phyloP scores from a whole-genome alignment of 345 rosid species.

The Acer saccharum region DNA sequence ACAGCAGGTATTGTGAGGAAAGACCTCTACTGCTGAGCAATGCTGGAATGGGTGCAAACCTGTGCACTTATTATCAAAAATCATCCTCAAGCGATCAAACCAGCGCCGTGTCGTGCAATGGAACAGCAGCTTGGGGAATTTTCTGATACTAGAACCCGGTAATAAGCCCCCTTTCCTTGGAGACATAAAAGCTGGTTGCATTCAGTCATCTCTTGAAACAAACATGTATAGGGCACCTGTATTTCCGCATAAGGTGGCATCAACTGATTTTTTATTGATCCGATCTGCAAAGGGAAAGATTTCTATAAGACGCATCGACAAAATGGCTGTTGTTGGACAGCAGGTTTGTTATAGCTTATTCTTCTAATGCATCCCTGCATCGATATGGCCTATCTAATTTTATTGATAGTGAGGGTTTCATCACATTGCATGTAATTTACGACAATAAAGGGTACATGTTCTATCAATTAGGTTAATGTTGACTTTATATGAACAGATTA shows the following conservation, averaged over 20 bases:
- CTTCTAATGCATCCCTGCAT: not conserved
- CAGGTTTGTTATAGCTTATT: conserved; percentile 60
- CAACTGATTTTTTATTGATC: conserved; percentile 87
- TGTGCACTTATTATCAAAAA: conserved; percentile 92
- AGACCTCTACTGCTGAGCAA: conserved; percentile 87
- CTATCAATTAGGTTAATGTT: not conserved
- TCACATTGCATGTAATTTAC: not conserved
- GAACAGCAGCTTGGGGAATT: conserved; percentile 65
- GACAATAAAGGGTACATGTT: not conserved
- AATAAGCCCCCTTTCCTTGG: conserved; percentile 98
- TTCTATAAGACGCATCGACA: conserved; percentile 87
- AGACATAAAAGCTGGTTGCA: conserved; percentile 76
- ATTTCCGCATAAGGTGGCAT: conserved; percentile 78
- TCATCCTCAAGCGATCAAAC: conserved; percentile 73
- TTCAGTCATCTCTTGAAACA: conserved; percentile 87
- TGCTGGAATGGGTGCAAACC: conserved; percentile 94
- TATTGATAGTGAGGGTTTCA: not conserved
- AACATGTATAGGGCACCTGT: conserved; percentile 95
- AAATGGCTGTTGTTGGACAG: conserved; percentile 86
- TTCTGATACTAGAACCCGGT: conserved; percentile 71
- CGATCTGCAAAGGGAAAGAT: conserved; percentile 97
- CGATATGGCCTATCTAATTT: not conserved
- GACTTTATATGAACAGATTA: not conserved
- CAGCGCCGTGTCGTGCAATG: conserved; percentile 53
- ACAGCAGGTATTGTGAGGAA: conserved; percentile 96